These are phyloP conservation scores for Plasmodium blacklocki DNA, from an alignment of 169 alveolate species.

Conservation along the genomic window DNA sequence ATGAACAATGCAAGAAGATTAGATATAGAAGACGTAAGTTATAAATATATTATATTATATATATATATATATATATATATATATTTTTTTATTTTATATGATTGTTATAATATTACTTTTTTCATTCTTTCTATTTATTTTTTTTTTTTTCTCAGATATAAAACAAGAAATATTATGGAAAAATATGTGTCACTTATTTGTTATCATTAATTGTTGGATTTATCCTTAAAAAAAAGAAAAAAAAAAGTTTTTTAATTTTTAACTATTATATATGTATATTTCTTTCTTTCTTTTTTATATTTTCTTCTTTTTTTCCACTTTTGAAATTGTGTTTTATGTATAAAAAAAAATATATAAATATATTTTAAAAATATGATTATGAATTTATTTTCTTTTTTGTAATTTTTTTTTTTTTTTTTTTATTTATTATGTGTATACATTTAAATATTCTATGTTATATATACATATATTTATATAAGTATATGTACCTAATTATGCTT, in stretches of 20 bases:
- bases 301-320: not conserved
- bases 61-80: conserved; percentile 5
- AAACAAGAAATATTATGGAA: not conserved
- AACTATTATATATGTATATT: too few species aligned
- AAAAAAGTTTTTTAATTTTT: too few species aligned
- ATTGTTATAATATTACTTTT: not conserved
- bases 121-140: not conserved
- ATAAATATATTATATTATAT: not conserved
- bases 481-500: not conserved
- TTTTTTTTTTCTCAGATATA: conserved; percentile 20
- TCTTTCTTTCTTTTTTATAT: too few species aligned
- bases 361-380: conserved; percentile 27
- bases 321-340: conserved; percentile 14
- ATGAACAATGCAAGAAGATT: conserved; percentile 32
- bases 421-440: not conserved
- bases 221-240: too few species aligned
- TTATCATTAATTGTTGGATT: too few species aligned
- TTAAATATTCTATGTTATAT: not conserved
- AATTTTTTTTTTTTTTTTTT: conserved; percentile 12
- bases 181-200: too few species aligned
- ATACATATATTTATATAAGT: not conserved
- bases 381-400: conserved; percentile 41
- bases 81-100: not conserved
- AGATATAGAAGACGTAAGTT: conserved; percentile 70
- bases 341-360: conserved; percentile 4